These are phyloP conservation scores for Eimeria tenella DNA, from an alignment of 169 alveolate species.

Conservation along the genomic window DNA sequence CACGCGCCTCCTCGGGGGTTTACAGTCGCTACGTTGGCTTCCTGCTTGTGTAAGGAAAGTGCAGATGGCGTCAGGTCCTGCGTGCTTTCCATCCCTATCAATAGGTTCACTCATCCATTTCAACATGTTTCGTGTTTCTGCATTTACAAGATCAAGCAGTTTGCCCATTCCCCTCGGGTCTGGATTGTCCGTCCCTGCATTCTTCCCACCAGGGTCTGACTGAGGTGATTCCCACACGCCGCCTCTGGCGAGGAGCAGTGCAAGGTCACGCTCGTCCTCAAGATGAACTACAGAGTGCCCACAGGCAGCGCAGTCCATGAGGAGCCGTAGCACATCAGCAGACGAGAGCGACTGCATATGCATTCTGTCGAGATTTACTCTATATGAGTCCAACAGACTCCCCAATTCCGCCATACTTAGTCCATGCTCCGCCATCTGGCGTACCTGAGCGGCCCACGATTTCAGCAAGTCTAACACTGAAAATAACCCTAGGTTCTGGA, in stretches of 20 bases:
- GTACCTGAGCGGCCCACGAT: constrained; percentile 35
- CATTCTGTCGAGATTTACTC: constrained; percentile 68
- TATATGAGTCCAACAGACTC: constrained; percentile 49
- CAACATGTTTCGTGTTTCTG: constrained; percentile 59
- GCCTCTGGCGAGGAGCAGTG: constrained; percentile 56
- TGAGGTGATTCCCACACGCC: not conserved
- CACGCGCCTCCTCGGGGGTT: constrained; percentile 35
- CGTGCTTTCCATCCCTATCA: not conserved
- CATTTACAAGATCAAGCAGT: constrained; percentile 62
- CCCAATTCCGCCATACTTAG: constrained; percentile 55
- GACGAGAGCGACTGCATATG: constrained; percentile 71
- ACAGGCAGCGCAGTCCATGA: constrained; percentile 78
- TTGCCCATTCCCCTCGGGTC: not conserved
- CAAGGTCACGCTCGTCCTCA: constrained; percentile 74
- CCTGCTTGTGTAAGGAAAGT: constrained; percentile 63
- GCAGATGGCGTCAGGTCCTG: constrained; percentile 75
- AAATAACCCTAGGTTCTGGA: too few relatives aligned
- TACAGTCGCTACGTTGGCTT: constrained; percentile 45
- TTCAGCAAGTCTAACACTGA: too few relatives aligned
- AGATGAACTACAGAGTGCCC: constrained; percentile 67
- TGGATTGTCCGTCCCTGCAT: not conserved
- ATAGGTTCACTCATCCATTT: constrained; percentile 47
- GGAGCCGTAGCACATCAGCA: constrained; percentile 72
- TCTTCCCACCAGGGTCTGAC: not conserved
- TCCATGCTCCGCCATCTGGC: constrained; percentile 76